These are phyloP conservation scores for Exophiala phaeomuriformis DNA, from an alignment of 2,329 filamentous ascomycete genomes.

Conservation along the genomic window DNA sequence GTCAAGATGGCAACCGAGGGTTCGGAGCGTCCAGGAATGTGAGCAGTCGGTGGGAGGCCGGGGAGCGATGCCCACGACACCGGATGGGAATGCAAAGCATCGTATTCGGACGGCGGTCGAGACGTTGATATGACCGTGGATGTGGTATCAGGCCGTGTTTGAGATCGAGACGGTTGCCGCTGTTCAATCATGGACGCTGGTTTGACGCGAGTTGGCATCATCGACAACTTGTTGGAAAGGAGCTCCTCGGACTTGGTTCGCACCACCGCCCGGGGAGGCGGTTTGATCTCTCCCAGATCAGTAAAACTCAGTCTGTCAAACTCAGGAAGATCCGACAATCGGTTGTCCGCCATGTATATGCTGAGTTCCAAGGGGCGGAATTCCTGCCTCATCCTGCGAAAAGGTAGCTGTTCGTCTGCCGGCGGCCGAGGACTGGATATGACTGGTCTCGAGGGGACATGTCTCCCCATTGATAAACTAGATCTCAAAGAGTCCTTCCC, in stretches of 20 bases:
- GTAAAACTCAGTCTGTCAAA: slow-evolving; percentile 38
- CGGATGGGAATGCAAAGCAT: slow-evolving; percentile 27
- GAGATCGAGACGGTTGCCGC: slow-evolving; percentile 12
- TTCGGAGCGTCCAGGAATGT: slow-evolving; percentile 26
- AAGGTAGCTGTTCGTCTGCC: slow-evolving; percentile 13
- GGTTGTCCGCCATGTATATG: slow-evolving; percentile 40
- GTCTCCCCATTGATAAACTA: slow-evolving; percentile 36
- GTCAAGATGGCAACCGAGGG: slow-evolving; percentile 20
- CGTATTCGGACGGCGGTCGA: slow-evolving; percentile 24
- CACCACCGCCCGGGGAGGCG: slow-evolving; percentile 32
- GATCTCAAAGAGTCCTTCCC: slow-evolving; percentile 37
- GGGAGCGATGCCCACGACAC: slow-evolving; percentile 27
- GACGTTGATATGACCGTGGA: slow-evolving; percentile 21
- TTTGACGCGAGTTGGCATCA: slow-evolving; percentile 16
- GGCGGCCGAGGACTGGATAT: slow-evolving; percentile 36
- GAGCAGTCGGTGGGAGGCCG: slow-evolving; percentile 27
- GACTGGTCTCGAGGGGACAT: slow-evolving; percentile 30
- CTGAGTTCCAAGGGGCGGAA: slow-evolving; percentile 43
- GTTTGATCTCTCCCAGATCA: slow-evolving; percentile 27
- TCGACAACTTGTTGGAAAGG: slow-evolving; percentile 13
- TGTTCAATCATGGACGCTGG: slow-evolving; percentile 25
- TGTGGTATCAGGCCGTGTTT: slow-evolving; percentile 13
- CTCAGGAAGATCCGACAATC: slow-evolving; percentile 39
- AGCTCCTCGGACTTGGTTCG: slow-evolving; percentile 26
- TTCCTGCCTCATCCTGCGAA: slow-evolving; percentile 19